A percentile compares a stretch with the other conserved stretches of the same genome.
phyloP scores from a whole-genome alignment of 768 basidiomycete species.

The Podaxis pistillaris region DNA sequence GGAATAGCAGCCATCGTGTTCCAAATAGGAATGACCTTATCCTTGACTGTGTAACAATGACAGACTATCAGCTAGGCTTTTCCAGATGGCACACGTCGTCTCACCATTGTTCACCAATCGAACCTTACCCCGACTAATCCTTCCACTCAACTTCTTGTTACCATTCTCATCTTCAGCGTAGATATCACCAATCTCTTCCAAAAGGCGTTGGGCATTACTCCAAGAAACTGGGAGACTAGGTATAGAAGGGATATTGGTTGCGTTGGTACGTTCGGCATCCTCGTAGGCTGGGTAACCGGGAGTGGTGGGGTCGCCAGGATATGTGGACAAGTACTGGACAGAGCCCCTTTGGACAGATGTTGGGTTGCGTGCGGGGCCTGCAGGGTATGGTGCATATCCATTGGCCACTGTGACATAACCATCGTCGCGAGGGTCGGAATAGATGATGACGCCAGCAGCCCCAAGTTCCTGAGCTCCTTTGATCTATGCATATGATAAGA shows the following conservation, averaged over 20 bases:
- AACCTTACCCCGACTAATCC: slow-evolving; percentile 44
- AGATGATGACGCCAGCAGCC: slow-evolving; percentile 76
- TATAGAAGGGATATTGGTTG: slow-evolving; percentile 65
- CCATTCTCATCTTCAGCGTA: slow-evolving; percentile 27
- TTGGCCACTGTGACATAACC: slow-evolving; percentile 75
- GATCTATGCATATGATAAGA: slow-evolving; percentile 42
- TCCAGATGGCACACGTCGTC: not conserved
- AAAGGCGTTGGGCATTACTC: slow-evolving; percentile 71
- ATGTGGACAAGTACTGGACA: slow-evolving; percentile 66
- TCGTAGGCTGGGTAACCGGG: slow-evolving; percentile 87
- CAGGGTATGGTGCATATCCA: slow-evolving; percentile 76
- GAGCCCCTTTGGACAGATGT: slow-evolving; percentile 84
- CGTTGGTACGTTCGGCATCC: slow-evolving; percentile 64
- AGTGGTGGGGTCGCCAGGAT: slow-evolving; percentile 81
- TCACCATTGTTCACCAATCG: slow-evolving; percentile 57
- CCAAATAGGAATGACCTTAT: slow-evolving; percentile 84
- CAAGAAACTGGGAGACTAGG: slow-evolving; percentile 92
- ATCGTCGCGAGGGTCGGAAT: slow-evolving; percentile 85
- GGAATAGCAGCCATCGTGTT: slow-evolving; percentile 83
- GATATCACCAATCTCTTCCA: slow-evolving; percentile 51
- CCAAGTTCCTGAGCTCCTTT: slow-evolving; percentile 84
- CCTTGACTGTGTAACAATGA: slow-evolving; percentile 49
- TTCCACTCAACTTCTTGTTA: slow-evolving; percentile 42
- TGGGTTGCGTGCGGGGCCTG: slow-evolving; percentile 86
- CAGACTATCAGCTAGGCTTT: not conserved